A percentile compares a stretch with the other conserved stretches of the same genome.
phyloP scores from a whole-genome alignment of 2,329 filamentous ascomycete species.

The Microsporum audouinii region DNA sequence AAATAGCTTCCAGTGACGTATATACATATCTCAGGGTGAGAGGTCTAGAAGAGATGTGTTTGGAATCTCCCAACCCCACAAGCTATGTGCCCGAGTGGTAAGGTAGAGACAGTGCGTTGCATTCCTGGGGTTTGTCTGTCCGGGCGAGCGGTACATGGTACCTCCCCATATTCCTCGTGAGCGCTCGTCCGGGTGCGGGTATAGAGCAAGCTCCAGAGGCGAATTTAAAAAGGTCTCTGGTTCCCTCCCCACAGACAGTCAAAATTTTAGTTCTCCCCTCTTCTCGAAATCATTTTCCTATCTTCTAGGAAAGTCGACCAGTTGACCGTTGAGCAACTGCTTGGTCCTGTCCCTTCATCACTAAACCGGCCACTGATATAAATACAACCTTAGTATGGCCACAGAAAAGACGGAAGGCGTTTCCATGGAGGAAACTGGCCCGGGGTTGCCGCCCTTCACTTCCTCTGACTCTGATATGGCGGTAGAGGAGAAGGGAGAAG shows the following conservation, averaged over 20 bases:
- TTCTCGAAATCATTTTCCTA: not conserved
- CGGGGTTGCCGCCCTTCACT: not conserved
- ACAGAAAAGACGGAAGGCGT: not conserved
- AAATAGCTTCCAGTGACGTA: not conserved
- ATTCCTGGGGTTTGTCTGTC: not conserved
- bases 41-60: not conserved
- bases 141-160: not conserved
- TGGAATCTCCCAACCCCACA: not conserved
- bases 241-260: not conserved
- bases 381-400: not conserved
- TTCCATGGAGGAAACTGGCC: not conserved
- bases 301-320: not conserved
- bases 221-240: constrained; percentile 2
- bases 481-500: not conserved
- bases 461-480: not conserved
- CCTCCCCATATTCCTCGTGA: not conserved
- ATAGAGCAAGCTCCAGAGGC: not conserved
- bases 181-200: not conserved
- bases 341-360: not conserved
- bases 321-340: not conserved
- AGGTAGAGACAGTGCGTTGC: not conserved
- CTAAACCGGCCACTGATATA: not conserved
- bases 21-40: not conserved
- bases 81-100: not conserved
- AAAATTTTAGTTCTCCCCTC: not conserved